These are phyloP conservation scores for Neoboletus subvelutipes DNA, from an alignment of 768 basidiomycete genomes.

Conservation along the genomic window DNA sequence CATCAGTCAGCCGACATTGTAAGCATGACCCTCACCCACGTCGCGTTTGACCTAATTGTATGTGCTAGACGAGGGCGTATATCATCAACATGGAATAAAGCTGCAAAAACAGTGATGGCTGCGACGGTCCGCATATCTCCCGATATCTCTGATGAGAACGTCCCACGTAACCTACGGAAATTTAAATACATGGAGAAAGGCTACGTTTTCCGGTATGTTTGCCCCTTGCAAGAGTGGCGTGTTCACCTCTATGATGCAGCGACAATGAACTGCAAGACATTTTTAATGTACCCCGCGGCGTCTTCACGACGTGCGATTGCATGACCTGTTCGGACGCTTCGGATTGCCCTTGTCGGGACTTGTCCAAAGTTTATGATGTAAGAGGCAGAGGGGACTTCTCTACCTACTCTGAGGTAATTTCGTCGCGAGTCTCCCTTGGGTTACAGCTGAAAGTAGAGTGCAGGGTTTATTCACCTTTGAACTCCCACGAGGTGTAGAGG, in stretches of 20 bases:
- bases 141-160: constrained; percentile 34
- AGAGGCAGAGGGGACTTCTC: constrained; percentile 28
- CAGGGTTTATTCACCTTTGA: constrained; percentile 54
- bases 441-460: constrained; percentile 1
- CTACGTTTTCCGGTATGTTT: constrained; percentile 47
- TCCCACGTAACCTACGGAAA: constrained; percentile 40
- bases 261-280: constrained; percentile 14
- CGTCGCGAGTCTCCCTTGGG: not conserved
- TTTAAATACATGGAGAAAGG: constrained; percentile 56
- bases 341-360: constrained; percentile 49
- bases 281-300: constrained; percentile 30
- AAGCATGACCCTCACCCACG: not conserved
- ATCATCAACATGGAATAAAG: constrained; percentile 32
- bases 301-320: constrained; percentile 49
- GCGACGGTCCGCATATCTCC: constrained; percentile 35
- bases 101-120: constrained; percentile 27
- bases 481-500: constrained; percentile 43
- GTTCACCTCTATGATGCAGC: constrained; percentile 15
- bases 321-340: constrained; percentile 32
- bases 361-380: constrained; percentile 39
- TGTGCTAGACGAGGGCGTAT: constrained; percentile 25
- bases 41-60: constrained; percentile 2
- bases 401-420: constrained; percentile 44
- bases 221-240: not conserved
- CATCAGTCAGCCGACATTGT: constrained; percentile 25